A percentile compares a stretch with the other conserved stretches of the same genome.
These are phyloP conservation scores for Eurotiales sp. DNA, from an alignment of 2,329 filamentous ascomycete genomes.

Conservation along the genomic window DNA sequence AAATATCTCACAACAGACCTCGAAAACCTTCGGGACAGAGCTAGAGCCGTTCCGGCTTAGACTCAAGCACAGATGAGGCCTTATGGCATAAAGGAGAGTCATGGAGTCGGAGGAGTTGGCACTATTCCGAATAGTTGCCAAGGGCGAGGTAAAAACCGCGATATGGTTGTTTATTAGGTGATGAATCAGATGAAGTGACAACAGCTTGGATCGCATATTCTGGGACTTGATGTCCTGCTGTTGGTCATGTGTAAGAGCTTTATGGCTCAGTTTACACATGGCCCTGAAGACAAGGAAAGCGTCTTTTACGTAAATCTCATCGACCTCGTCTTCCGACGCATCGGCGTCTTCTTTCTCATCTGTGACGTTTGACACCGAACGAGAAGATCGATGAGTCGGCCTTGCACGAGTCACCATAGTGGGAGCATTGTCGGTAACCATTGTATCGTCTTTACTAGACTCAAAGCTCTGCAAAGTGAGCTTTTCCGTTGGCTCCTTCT, in stretches of 20 bases:
- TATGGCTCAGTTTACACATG: slow-evolving; percentile 96
- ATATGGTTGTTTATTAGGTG: slow-evolving; percentile 94
- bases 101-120: slow-evolving; percentile 79
- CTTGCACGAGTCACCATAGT: slow-evolving; percentile 63
- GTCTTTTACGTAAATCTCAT: slow-evolving; percentile 95
- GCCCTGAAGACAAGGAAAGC: slow-evolving; percentile 96
- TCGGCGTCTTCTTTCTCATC: slow-evolving; percentile 41
- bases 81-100: slow-evolving; percentile 88
- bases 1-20: slow-evolving; percentile 95
- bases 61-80: slow-evolving; percentile 93
- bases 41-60: slow-evolving; percentile 93
- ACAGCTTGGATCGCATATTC: slow-evolving; percentile 93
- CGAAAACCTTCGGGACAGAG: slow-evolving; percentile 86
- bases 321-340: slow-evolving; percentile 63
- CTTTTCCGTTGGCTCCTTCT: slow-evolving; percentile 55
- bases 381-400: slow-evolving; percentile 44
- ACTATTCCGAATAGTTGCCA: slow-evolving; percentile 88
- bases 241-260: slow-evolving; percentile 82
- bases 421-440: slow-evolving; percentile 63
- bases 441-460: slow-evolving; percentile 63
- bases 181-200: slow-evolving; percentile 93
- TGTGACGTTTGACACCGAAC: slow-evolving; percentile 33
- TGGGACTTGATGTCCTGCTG: slow-evolving; percentile 89
- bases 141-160: slow-evolving; percentile 80
- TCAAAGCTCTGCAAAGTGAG: slow-evolving; percentile 68